A percentile compares a stretch with the other conserved stretches of the same genome.
Conservation (phyloP, 2,329 filamentous ascomycete species). For the Incumbomyces lentus region DNA sequence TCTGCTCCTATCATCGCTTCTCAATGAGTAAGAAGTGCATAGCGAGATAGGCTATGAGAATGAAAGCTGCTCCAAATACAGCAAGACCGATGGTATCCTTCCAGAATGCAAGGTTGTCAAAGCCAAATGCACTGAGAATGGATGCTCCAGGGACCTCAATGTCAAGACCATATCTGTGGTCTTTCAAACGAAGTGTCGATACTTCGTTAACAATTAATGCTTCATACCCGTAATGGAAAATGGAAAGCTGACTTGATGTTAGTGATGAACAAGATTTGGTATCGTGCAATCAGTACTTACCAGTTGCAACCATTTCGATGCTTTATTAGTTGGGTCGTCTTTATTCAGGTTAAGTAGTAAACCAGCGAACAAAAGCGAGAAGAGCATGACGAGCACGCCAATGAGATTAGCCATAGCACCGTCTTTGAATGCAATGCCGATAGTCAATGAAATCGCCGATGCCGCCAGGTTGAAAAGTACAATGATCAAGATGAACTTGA, state of each 20-base stretch:
- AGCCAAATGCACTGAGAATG: slow-evolving; percentile 90
- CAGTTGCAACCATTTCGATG: slow-evolving; percentile 80
- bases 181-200: slow-evolving; percentile 73
- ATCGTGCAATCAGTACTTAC: slow-evolving; percentile 36
- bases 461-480: slow-evolving; percentile 95
- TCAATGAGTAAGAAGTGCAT: slow-evolving; percentile 94
- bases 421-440: slow-evolving; percentile 91
- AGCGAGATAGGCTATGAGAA: slow-evolving; percentile 76
- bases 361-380: slow-evolving; percentile 88
- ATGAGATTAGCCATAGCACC: slow-evolving; percentile 84
- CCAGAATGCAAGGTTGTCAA: slow-evolving; percentile 80
- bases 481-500: slow-evolving; percentile 82
- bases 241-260: slow-evolving; percentile 54
- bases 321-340: slow-evolving; percentile 67
- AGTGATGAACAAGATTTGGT: slow-evolving; percentile 21
- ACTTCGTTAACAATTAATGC: slow-evolving; percentile 96
- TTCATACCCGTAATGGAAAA: slow-evolving; percentile 97
- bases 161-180: slow-evolving; percentile 91
- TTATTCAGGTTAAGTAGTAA: slow-evolving; percentile 72
- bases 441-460: slow-evolving; percentile 86
- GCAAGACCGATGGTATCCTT: slow-evolving; percentile 69
- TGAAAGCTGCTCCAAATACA: slow-evolving; percentile 71
- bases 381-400: slow-evolving; percentile 92
- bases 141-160: slow-evolving; percentile 92
- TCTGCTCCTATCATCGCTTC: slow-evolving; percentile 49